A percentile compares a stretch with the other conserved stretches of the same genome.
Evolutionary conservation across 352 stramenopile genomes (phyloP).

Genomic region (Phytophthora sp.): DNA sequence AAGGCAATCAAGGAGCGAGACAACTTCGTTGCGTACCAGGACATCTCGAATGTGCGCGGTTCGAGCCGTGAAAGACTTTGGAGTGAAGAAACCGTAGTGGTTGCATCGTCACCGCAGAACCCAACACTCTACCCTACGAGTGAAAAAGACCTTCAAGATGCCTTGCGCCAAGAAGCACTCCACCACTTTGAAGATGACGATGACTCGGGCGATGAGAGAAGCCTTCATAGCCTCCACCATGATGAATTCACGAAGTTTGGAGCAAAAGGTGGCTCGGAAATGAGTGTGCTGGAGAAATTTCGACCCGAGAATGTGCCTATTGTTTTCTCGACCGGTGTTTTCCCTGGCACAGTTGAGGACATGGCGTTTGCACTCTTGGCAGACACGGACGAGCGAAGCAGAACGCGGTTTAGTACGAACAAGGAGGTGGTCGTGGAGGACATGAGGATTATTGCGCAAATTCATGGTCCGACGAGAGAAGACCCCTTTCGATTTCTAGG

Average conservation of each 20-base stretch:
- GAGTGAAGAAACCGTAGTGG: conserved; percentile 43
- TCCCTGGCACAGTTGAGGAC: conserved; percentile 51
- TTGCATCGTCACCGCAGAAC: conserved; percentile 29
- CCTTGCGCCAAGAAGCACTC: conserved; percentile 1
- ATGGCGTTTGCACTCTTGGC: conserved; percentile 45
- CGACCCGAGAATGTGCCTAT: conserved; percentile 39
- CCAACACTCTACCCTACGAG: conserved; percentile 28
- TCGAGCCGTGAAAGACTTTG: conserved; percentile 33
- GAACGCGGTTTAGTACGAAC: conserved; percentile 22
- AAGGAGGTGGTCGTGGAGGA: conserved; percentile 30
- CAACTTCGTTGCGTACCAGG: conserved; percentile 53
- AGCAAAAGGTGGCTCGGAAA: conserved; percentile 30
- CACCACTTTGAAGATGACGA: conserved; percentile 25
- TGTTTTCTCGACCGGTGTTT: conserved; percentile 33
- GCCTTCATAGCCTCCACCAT: conserved; percentile 18
- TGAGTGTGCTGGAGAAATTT: conserved; percentile 35
- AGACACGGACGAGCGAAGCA: conserved; percentile 33
- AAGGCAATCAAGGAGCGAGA: conserved; percentile 57
- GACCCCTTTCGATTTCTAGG: conserved; percentile 55
- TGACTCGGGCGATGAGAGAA: conserved; percentile 25
- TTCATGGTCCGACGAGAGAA: conserved; percentile 23
- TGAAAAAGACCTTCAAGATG: conserved; percentile 20
- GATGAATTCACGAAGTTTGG: conserved; percentile 37
- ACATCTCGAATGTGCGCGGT: conserved; percentile 19
- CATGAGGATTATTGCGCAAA: conserved; percentile 25